These are phyloP conservation scores for Ascochyta clinopodiicola DNA, from an alignment of 2,329 filamentous ascomycete species.

Conservation along the genomic window DNA sequence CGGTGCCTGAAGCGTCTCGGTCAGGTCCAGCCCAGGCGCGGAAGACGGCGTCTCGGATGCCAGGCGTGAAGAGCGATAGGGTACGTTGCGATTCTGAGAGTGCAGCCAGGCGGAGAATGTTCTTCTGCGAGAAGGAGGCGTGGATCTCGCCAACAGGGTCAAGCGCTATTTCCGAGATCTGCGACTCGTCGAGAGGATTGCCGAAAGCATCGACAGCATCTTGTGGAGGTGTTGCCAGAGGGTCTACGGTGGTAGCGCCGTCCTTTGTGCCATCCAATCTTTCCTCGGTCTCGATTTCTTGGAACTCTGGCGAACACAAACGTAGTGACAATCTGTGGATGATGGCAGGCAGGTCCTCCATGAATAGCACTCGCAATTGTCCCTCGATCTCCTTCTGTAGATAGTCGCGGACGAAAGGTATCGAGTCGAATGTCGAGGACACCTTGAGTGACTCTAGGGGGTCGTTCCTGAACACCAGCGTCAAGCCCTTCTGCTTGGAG, in stretches of 20 bases:
- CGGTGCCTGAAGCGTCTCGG: slow-evolving; percentile 62
- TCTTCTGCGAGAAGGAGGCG: slow-evolving; percentile 94
- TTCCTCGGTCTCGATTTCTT: slow-evolving; percentile 68
- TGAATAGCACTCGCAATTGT: slow-evolving; percentile 90
- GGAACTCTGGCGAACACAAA: slow-evolving; percentile 88
- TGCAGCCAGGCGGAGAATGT: slow-evolving; percentile 80
- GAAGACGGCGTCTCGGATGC: slow-evolving; percentile 89
- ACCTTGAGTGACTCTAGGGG: slow-evolving; percentile 97
- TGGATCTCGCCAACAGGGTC: slow-evolving; percentile 83
- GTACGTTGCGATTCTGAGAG: slow-evolving; percentile 89
- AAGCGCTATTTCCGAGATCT: slow-evolving; percentile 78
- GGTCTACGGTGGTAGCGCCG: slow-evolving; percentile 70
- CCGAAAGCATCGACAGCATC: slow-evolving; percentile 84
- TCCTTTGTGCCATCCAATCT: slow-evolving; percentile 57
- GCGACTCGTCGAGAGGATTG: slow-evolving; percentile 75
- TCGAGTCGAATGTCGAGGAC: slow-evolving; percentile 98
- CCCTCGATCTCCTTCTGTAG: slow-evolving; percentile 94
- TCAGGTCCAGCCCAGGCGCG: slow-evolving; percentile 90
- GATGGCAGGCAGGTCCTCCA: slow-evolving; percentile 96
- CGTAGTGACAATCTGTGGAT: slow-evolving; percentile 90
- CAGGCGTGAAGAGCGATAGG: slow-evolving; percentile 86
- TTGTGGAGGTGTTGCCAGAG: slow-evolving; percentile 79
- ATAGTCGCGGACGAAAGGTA: slow-evolving; percentile 97
- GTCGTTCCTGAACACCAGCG: slow-evolving; percentile 96
- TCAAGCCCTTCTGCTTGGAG: slow-evolving; percentile 95